phyloP scores from a whole-genome alignment of 2,329 filamentous ascomycete species.

The Aspergillus aculeatinus region DNA sequence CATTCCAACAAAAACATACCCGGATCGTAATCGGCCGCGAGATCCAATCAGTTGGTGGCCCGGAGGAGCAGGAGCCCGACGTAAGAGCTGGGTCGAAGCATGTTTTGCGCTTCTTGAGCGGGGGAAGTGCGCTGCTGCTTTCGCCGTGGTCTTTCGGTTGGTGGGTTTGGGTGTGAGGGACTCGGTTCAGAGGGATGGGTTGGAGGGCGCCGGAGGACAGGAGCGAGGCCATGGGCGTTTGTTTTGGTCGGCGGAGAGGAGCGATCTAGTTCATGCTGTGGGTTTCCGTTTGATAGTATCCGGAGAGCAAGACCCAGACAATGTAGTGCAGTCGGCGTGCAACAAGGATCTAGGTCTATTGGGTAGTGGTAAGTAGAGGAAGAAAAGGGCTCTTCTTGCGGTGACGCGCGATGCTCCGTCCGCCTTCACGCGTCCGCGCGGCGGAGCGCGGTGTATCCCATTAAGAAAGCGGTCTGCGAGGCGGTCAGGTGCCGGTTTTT shows the following conservation, averaged over 20 bases:
- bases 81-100: conserved; percentile 11
- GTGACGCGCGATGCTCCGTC: no score
- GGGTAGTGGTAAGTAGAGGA: no score
- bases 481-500: no score
- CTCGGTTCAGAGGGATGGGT: conserved; percentile 35
- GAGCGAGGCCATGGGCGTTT: conserved; percentile 40
- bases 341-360: no score
- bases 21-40: conserved; percentile 33
- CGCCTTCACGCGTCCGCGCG: no score
- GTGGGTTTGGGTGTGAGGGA: conserved; percentile 17
- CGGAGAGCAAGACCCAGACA: no score
- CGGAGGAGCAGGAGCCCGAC: no score
- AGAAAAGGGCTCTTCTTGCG: no score
- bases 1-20: conserved; percentile 22
- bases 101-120: conserved; percentile 38
- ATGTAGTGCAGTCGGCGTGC: no score
- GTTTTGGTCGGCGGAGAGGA: conserved; percentile 31
- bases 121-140: conserved; percentile 15
- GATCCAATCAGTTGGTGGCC: conserved; percentile 11
- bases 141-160: no score
- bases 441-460: no score
- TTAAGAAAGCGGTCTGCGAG: no score
- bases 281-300: neutral
- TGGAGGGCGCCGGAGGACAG: conserved; percentile 32
- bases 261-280: conserved; percentile 17